Evolutionary conservation across 2,329 filamentous ascomycete genomes (phyloP), one percentile per base, ranked within the genome.

Genomic region (Fusarium keratoplasticum): DNA sequence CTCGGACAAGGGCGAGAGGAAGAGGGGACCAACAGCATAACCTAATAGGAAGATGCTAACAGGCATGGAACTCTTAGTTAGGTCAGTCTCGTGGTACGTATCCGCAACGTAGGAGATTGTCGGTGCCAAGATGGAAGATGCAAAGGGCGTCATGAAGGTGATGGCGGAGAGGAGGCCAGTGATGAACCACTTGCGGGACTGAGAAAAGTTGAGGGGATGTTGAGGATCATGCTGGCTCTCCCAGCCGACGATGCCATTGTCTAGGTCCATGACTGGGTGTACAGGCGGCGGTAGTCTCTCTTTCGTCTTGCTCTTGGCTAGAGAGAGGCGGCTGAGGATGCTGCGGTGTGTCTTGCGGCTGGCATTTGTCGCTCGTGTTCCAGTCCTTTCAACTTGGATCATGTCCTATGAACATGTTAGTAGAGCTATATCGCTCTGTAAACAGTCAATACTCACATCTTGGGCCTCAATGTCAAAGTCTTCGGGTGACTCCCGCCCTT

Each of bases 61-160:
- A 14, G 89, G 86, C 76, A 91, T 87, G 11, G 88, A 81, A 5
- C 86, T 80, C 7, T 80, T 80, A 9, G 83, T 84, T 6, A 85
- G 67, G 60, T 80, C 78, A 82, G 5, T 82, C 16, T 86, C 83
- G 35, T 81, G 59, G 76, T 86, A 88, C 35, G 84, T 78, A 7
- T 78, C 76, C 1, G 87, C 83, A 8, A 93, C 83, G 36, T 81
- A 78, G 1, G 69, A 66, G 62, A 88, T 86, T 35, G 86, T 87
- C 4, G 88, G 87, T 2, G 87, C 84, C 20, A 89, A 80, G 63
- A 92, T 92, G 2, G 90, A 90, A 8, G 90, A 92, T 0, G 90
- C 89, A 29, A 93, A 89, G 0, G 91, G 90, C 0, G 90, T 91
- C 77, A 93, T 88, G 72, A 93, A 88, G 10, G 90, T 92, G 78